Percentiles rank a stretch among this genome's conserved stretches.
Conservation (phyloP, 2,329 filamentous ascomycete genomes). For the Blastomyces parvus region DNA sequence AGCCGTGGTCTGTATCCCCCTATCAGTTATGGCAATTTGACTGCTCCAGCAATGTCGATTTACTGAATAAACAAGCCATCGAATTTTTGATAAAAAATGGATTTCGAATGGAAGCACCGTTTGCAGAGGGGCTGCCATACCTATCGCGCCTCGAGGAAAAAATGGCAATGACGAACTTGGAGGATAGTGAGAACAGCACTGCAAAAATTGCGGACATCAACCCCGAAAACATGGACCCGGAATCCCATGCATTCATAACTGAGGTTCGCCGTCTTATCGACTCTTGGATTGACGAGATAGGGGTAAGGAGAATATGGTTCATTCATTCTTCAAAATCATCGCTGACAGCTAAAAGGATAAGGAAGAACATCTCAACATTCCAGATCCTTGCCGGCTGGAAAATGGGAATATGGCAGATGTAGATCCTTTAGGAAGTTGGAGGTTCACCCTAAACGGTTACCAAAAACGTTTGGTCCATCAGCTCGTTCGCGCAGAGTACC, state of each 20-base stretch:
- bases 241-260: constrained; percentile 44
- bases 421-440: constrained; percentile 12
- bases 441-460: constrained; percentile 42
- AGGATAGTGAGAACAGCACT: constrained; percentile 33
- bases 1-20: constrained; percentile 38
- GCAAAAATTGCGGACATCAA: constrained; percentile 36
- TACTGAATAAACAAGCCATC: constrained; percentile 36
- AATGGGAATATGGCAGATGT: background rate
- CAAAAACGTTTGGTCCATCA: constrained; percentile 59
- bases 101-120: constrained; percentile 50
- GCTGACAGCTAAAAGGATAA: constrained; percentile 13
- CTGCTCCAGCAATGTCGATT: background rate
- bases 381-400: constrained; percentile 20
- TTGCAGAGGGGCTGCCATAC: constrained; percentile 51
- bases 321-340: background rate
- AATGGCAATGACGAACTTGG: constrained; percentile 37
- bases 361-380: constrained; percentile 39
- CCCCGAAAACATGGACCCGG: constrained; percentile 43
- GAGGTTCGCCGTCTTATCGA: constrained; percentile 39
- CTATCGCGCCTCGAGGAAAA: constrained; percentile 51
- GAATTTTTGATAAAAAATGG: constrained; percentile 51
- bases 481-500: constrained; percentile 53
- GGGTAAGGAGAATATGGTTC: constrained; percentile 12
- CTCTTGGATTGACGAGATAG: constrained; percentile 34
- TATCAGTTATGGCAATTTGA: background rate